A percentile compares a stretch with the other conserved stretches of the same genome.
phyloP scores from a whole-genome alignment of 2,329 filamentous ascomycete species.

The Rasamsonia emersonii region DNA sequence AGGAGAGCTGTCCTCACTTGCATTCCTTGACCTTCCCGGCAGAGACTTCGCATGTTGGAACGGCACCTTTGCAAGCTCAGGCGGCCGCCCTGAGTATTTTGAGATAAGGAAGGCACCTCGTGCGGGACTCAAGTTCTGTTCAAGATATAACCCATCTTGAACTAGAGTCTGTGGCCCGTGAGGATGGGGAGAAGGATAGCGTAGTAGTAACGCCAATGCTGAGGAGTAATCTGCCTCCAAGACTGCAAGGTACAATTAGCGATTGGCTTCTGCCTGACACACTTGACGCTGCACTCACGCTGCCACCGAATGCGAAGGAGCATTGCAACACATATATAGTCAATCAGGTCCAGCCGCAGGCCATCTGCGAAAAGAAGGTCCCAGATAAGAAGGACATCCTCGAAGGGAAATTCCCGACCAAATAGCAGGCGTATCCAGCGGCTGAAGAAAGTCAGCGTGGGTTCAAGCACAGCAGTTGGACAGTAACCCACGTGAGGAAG shows the following conservation, averaged over 20 bases:
- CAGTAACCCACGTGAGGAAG: constrained; percentile 69
- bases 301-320: constrained; percentile 85
- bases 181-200: constrained; percentile 64
- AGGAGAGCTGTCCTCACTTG: constrained; percentile 25
- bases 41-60: constrained; percentile 14
- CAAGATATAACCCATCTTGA: constrained; percentile 62
- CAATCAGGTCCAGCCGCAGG: constrained; percentile 67
- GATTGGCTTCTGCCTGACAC: not conserved
- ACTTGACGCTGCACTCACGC: constrained; percentile 43
- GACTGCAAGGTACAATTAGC: constrained; percentile 43
- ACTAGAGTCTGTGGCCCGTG: constrained; percentile 71
- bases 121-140: constrained; percentile 35
- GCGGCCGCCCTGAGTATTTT: constrained; percentile 39
- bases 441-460: constrained; percentile 34
- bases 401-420: constrained; percentile 84
- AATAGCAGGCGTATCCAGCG: constrained; percentile 93
- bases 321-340: constrained; percentile 92
- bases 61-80: constrained; percentile 22
- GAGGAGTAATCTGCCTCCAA: constrained; percentile 80
- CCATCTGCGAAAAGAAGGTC: constrained; percentile 86
- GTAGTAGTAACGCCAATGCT: constrained; percentile 71
- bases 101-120: constrained; percentile 36
- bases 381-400: constrained; percentile 78
- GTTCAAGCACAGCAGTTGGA: not conserved
- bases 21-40: constrained; percentile 12